Percentiles rank a stretch among this genome's conserved stretches.
Evolutionary conservation across 2,329 filamentous ascomycete genomes (phyloP).

Genomic region (Fusarium camptoceras): DNA sequence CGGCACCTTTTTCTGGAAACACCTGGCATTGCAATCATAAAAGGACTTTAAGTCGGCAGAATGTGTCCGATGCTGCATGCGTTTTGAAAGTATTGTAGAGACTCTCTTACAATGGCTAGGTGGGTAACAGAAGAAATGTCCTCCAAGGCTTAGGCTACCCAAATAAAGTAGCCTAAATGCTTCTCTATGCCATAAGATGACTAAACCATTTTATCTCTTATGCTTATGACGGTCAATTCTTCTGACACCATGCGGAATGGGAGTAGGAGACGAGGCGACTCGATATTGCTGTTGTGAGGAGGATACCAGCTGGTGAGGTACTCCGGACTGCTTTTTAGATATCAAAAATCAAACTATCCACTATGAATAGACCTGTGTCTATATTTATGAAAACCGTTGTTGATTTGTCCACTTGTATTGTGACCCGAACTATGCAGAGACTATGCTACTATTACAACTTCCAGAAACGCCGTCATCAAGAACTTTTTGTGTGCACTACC

Average conservation of each 20-base stretch:
- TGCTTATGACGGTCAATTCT: too few relatives aligned
- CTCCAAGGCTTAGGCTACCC: too few relatives aligned
- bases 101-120: conserved; percentile 18
- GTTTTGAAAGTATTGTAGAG: conserved; percentile 31
- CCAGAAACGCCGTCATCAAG: conserved; percentile 42
- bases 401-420: conserved; percentile 29
- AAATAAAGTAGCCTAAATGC: too few relatives aligned
- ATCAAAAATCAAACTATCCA: conserved; percentile 17
- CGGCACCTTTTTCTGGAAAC: conserved; percentile 70
- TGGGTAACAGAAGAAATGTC: too few relatives aligned
- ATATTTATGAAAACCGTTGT: background rate
- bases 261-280: conserved; percentile 44
- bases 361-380: background rate
- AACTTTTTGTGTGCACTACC: conserved; percentile 23
- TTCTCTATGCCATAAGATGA: too few relatives aligned
- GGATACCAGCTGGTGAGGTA: conserved; percentile 36
- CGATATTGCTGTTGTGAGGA: conserved; percentile 38
- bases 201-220: too few relatives aligned
- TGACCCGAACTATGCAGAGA: conserved; percentile 26
- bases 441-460: conserved; percentile 43
- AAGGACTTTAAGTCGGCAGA: background rate
- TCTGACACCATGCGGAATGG: too few relatives aligned
- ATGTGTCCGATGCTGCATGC: background rate
- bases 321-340: conserved; percentile 37
- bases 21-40: conserved; percentile 52